A percentile compares a stretch with the other conserved stretches of the same genome.
These are phyloP conservation scores for Botrytis tulipae DNA, from an alignment of 2,329 filamentous ascomycete species.

Conservation along the genomic window DNA sequence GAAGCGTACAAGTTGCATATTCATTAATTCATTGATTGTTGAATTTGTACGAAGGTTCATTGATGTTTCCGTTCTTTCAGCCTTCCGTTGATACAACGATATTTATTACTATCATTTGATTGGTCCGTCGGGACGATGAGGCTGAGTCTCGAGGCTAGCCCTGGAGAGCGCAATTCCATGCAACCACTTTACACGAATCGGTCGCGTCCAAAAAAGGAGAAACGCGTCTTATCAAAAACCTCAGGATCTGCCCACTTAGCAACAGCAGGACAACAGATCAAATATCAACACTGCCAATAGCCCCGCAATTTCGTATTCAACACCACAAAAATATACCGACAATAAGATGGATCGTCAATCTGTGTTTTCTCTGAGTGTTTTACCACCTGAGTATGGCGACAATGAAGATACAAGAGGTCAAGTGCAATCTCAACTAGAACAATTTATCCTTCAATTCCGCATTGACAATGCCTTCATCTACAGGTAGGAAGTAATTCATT, in stretches of 20 bases:
- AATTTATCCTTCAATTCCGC: constrained; percentile 91
- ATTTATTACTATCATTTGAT: neutral
- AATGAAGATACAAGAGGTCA: constrained; percentile 64
- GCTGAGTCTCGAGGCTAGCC: constrained; percentile 14
- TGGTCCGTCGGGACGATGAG: neutral
- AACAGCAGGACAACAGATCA: constrained; percentile 14
- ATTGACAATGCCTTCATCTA: constrained; percentile 95
- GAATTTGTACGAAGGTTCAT: neutral
- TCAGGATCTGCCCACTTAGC: constrained; percentile 13
- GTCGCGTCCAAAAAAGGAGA: constrained; percentile 21
- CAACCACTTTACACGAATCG: constrained; percentile 25
- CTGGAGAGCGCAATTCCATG: neutral
- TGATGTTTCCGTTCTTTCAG: constrained; percentile 21
- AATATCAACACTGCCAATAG: constrained; percentile 6
- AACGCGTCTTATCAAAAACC: constrained; percentile 21
- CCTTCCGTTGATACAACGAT: constrained; percentile 14
- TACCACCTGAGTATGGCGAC: constrained; percentile 64
- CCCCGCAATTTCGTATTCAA: constrained; percentile 10
- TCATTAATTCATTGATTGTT: constrained; percentile 10
- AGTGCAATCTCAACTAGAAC: constrained; percentile 76
- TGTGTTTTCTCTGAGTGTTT: constrained; percentile 81
- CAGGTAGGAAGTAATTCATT: constrained; percentile 56
- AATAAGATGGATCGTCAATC: constrained; percentile 78
- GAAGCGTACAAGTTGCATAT: constrained; percentile 5
- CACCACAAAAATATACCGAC: constrained; percentile 1